These are phyloP conservation scores for Globisporangium abappressorium DNA, from an alignment of 352 stramenopile genomes.

Conservation along the genomic window DNA sequence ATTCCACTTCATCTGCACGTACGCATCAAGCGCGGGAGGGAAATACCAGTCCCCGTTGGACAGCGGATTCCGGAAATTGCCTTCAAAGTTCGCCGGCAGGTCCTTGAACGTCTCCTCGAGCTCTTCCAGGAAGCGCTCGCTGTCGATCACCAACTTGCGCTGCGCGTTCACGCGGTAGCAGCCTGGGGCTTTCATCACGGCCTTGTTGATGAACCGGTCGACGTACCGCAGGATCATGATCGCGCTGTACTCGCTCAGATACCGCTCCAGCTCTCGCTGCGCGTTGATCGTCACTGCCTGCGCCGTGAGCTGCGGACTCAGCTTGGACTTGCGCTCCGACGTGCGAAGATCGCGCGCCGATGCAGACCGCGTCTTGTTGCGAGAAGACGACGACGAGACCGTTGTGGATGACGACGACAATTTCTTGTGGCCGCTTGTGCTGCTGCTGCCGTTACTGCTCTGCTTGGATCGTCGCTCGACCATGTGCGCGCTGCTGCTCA, in stretches of 20 bases:
- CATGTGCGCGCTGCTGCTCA: conserved; percentile 12
- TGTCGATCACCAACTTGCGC: conserved; percentile 58
- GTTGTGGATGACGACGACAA: conserved; percentile 16
- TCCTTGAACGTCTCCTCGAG: conserved; percentile 64
- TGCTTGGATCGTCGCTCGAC: conserved; percentile 5
- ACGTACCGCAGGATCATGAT: conserved; percentile 83
- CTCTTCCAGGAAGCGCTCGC: conserved; percentile 61
- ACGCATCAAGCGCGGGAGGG: conserved; percentile 56
- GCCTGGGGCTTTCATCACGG: conserved; percentile 57
- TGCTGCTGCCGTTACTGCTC: conserved; percentile 1
- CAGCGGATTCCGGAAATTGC: conserved; percentile 42
- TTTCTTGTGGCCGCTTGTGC: conserved; percentile 7
- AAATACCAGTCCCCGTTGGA: conserved; percentile 50
- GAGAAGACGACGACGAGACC: conserved; percentile 13
- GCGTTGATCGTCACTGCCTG: conserved; percentile 68
- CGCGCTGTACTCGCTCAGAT: conserved; percentile 69
- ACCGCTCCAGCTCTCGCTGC: conserved; percentile 65
- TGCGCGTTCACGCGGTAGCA: conserved; percentile 61
- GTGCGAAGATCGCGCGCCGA: conserved; percentile 46
- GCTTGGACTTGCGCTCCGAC: conserved; percentile 50
- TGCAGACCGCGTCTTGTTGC: conserved; percentile 31
- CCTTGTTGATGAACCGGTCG: conserved; percentile 77
- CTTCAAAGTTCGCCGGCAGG: conserved; percentile 47
- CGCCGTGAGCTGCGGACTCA: conserved; percentile 58
- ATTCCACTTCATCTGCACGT: conserved; percentile 79